Percentiles rank a stretch among this genome's conserved stretches.
phyloP scores from a whole-genome alignment of 305 asterid genomes.

The Fraxinus paxiana region DNA sequence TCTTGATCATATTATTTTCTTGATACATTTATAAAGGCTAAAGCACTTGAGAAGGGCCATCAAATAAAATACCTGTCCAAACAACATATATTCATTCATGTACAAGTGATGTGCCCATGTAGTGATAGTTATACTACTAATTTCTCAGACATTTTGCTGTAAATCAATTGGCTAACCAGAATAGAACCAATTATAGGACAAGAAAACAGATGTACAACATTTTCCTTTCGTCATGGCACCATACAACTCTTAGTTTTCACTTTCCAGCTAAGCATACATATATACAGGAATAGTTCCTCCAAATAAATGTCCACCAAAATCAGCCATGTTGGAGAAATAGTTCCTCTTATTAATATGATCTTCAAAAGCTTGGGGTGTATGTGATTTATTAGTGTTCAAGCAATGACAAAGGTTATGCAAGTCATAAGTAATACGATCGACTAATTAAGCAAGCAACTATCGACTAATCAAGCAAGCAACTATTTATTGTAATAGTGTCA shows the following conservation, averaged over 20 bases:
- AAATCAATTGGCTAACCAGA: constrained; percentile 30
- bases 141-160: constrained; percentile 26
- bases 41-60: constrained; percentile 13
- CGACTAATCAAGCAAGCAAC: background rate
- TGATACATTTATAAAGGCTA: background rate
- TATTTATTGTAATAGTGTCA: background rate
- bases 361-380: background rate
- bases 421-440: background rate
- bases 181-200: constrained; percentile 16
- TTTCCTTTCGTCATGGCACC: constrained; percentile 22
- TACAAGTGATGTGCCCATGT: background rate
- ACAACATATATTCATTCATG: background rate
- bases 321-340: background rate
- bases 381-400: background rate
- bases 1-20: background rate
- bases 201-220: constrained; percentile 3
- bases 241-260: constrained; percentile 13
- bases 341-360: background rate
- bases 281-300: constrained; percentile 21
- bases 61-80: constrained; percentile 41
- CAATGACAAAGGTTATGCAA: too few species aligned
- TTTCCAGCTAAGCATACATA: constrained; percentile 21
- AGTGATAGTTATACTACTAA: background rate
- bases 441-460: background rate
- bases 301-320: constrained; percentile 34